phyloP scores from a whole-genome alignment of 2,329 filamentous ascomycete species.

The Zymoseptoria brevis region DNA sequence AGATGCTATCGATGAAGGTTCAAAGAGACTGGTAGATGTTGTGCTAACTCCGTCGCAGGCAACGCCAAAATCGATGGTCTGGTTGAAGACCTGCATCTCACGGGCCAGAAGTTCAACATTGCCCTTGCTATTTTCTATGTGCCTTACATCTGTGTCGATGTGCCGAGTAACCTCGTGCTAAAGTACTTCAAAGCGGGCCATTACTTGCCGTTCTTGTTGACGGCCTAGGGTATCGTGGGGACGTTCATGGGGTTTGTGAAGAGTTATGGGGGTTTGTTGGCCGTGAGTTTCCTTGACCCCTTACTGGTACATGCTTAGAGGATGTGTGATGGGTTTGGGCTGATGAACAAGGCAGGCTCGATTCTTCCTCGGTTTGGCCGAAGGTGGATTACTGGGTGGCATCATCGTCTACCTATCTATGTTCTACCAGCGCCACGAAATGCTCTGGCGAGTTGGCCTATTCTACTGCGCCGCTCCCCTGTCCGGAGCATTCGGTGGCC shows the following conservation, averaged over 20 bases:
- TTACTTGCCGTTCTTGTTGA: constrained; percentile 33
- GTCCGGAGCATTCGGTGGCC: constrained; percentile 34
- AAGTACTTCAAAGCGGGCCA: constrained; percentile 36
- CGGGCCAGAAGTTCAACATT: constrained; percentile 8
- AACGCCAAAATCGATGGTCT: constrained; percentile 36
- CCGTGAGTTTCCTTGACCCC: constrained; percentile 24
- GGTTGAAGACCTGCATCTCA: constrained; percentile 31
- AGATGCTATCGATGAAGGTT: neutral
- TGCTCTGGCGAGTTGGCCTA: constrained; percentile 33
- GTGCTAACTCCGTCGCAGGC: constrained; percentile 23
- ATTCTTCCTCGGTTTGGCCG: constrained; percentile 32
- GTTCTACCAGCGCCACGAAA: constrained; percentile 35
- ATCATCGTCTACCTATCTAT: constrained; percentile 36
- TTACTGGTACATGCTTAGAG: neutral
- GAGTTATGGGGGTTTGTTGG: constrained; percentile 33
- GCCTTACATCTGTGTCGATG: constrained; percentile 35
- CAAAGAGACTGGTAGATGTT: neutral
- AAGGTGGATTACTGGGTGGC: constrained; percentile 34
- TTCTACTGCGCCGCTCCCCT: constrained; percentile 30
- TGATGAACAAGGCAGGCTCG: constrained; percentile 1
- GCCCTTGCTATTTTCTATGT: constrained; percentile 38
- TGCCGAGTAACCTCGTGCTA: constrained; percentile 35
- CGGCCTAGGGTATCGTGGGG: constrained; percentile 33
- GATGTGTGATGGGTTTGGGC: neutral
- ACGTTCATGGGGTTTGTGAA: constrained; percentile 36